Evolutionary conservation across 2,329 filamentous ascomycete genomes (phyloP), one percentile per base, ranked within the genome.

Genomic region (Neopestalotiopsis sp.): DNA sequence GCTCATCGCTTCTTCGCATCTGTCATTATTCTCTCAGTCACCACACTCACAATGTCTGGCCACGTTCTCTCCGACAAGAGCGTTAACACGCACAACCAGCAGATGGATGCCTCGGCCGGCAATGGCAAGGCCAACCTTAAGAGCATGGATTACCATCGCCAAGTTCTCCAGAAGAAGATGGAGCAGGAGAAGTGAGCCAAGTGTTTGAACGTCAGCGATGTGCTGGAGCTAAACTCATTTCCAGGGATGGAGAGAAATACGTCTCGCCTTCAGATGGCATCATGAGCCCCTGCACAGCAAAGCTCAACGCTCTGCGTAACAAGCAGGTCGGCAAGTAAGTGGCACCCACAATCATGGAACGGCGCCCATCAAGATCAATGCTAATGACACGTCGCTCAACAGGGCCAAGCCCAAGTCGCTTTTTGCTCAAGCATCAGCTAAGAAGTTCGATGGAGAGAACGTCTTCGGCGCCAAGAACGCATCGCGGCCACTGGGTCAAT

Each of bases 201-300:
- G 12, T 10, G n/a, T 10, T 24, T n/a, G 1, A 3, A 1, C n/a
- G 3, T 34, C 7, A 3, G 4, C 32, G 3, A n/a, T 17, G n/a
- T 12, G 20, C 30, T 9, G 10, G 1, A 28, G 5, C 49, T 69
- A 56, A 65, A 42, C 7, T 57, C 61, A 24, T 12, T 30, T 59
- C 59, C 70, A 77, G 82, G 73, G 82, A 83, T 65, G 75, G 80
- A 60, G 83, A 85, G 74, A 83, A 87, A 73, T 95, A 95, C 82
- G 85, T 95, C 79, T 95, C 92, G 20, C 94, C 94, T 2, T 95
- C 92, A n/a, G 94, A 97, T 81, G 90, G 90, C 81, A 95, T 97
- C 84, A 93, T 94, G 90, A 94, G 92, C 75, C 94, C 94, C 45
- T 94, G 93, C 81, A 92, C 91, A 20, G 91, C 92, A 80, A 96